Evolutionary conservation across 345 rosid species (phyloP), one percentile per base, ranked within the genome.

Genomic region (Melastoma malabathricum): DNA sequence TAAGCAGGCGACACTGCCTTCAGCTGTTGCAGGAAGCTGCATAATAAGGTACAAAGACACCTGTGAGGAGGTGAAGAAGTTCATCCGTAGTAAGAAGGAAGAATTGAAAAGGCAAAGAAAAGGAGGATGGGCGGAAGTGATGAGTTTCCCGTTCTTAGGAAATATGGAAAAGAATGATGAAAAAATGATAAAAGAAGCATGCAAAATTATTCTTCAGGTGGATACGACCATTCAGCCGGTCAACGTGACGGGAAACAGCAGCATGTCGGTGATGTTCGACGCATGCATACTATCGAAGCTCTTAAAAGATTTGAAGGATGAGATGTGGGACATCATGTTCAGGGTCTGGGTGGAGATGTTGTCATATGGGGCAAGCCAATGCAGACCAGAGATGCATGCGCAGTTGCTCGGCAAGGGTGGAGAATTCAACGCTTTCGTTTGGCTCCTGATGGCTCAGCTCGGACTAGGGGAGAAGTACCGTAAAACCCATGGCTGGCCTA

Each of bases 361-460:
- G 43, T 66, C 80, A 10, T 63, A 68, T 44, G 83, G 78, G 4
- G 87, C 87, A 5, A 62, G 76, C 45, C 79, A 83, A 43, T 76
- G 85, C 59, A 62, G 78, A 10, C 58, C 74, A 6, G 68, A 57
- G 6, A 65, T 77, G 2, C 92, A 86, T 59, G 79, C 79, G 5
- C 79, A 82, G 31, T 74, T 74, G 20, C 56, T 83, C 1, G 70
- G 82, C 20, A 73, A 67, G 66, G 93, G 96, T 0, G 89, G 80
- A 13, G 83, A 79, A 74, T 69, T 83, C 3, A 38, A 81, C 13
- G 70, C 76, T 44, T 67, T 72, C 39, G 78, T 83, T 47, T 79
- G 94, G 89, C 47, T 86, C 17, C 52, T 82, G 65, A 86, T 82
- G 86, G 80, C 82, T 54, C 92, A 82, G 59, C 64, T 86, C 13